Percentiles rank a stretch among this genome's conserved stretches.
Evolutionary conservation across 2,329 filamentous ascomycete genomes (phyloP).

Genomic region (Alternaria infectoria): DNA sequence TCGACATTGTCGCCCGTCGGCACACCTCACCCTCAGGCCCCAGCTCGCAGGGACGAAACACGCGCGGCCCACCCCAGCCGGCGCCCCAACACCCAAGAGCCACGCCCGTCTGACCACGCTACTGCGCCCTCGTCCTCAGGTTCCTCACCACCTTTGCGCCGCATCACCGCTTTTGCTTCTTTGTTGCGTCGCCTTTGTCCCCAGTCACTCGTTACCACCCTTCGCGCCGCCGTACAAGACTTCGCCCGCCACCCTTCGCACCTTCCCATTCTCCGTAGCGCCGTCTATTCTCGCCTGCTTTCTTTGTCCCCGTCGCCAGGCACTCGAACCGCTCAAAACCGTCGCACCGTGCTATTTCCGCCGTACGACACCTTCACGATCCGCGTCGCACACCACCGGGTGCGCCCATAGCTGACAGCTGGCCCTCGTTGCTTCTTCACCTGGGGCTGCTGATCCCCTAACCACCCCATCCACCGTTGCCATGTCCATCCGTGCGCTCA

Average conservation of each 20-base stretch:
- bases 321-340: not conserved
- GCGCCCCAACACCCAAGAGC: conserved; percentile 15
- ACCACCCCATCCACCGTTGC: conserved; percentile 13
- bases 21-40: conserved; percentile 22
- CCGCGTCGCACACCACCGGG: conserved; percentile 9
- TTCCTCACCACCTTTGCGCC: conserved; percentile 1
- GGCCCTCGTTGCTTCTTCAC: conserved; percentile 10
- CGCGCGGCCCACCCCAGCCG: conserved; percentile 19
- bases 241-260: conserved; percentile 3
- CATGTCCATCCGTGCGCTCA: conserved; percentile 27
- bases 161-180: conserved; percentile 5
- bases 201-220: conserved; percentile 20
- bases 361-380: not conserved
- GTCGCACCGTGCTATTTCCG: conserved; percentile 4
- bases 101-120: conserved; percentile 15
- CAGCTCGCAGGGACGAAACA: conserved; percentile 25
- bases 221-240: not conserved
- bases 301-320: conserved; percentile 18
- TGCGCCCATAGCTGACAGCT: conserved; percentile 16
- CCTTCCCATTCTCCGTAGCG: conserved; percentile 8
- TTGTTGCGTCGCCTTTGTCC: conserved; percentile 8
- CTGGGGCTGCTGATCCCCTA: conserved; percentile 20
- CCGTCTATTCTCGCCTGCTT: conserved; percentile 5
- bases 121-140: conserved; percentile 8
- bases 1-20: conserved; percentile 12